These are phyloP conservation scores for Delonix regia DNA, from an alignment of 306 rosid species.

Conservation along the genomic window DNA sequence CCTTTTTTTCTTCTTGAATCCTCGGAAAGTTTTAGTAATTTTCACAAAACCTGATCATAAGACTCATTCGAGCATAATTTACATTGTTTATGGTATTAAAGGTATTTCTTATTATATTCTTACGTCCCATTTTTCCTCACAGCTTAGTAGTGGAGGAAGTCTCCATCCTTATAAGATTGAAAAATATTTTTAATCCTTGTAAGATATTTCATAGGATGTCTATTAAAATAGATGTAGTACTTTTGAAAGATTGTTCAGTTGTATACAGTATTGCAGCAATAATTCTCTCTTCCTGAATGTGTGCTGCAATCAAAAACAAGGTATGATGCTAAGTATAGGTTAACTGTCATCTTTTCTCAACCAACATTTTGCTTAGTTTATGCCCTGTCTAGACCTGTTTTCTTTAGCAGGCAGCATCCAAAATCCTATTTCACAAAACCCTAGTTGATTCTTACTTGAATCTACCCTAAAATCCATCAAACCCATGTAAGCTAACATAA, in stretches of 20 bases:
- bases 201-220: neutral
- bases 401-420: neutral
- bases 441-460: neutral
- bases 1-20: neutral
- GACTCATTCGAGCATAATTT: neutral
- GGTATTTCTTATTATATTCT: neutral
- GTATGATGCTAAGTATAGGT: neutral
- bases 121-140: neutral
- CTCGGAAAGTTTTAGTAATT: neutral
- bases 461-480: neutral
- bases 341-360: neutral
- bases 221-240: neutral
- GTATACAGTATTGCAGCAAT: conserved; percentile 5
- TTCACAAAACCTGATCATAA: neutral
- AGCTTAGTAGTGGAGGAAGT: neutral
- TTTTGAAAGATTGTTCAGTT: neutral
- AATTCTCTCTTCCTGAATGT: conserved; percentile 4
- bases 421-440: neutral
- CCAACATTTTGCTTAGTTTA: neutral
- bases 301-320: neutral
- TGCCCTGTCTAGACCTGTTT: neutral
- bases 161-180: neutral
- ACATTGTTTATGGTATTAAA: neutral
- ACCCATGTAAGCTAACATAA: neutral
- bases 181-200: neutral